Base-by-base conservation (phyloP, 148 eudicot species). In the Rheum nobile region DNA sequence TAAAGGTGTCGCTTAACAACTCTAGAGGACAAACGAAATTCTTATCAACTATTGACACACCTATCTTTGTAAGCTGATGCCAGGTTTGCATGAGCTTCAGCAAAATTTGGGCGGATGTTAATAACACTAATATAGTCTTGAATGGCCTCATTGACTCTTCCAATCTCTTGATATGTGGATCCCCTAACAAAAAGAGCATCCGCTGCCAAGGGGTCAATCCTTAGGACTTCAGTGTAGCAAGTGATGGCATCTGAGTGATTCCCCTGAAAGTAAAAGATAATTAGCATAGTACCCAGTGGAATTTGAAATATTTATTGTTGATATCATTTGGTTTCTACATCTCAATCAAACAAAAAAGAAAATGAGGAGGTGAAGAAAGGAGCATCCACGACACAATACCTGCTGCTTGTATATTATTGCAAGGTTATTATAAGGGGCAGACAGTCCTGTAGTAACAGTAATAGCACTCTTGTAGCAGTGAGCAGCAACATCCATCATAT, bases 61-160 rank as follows among this genome's bases (percentile, higher is more conserved):
- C 98, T 94, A 79, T 94, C 97, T 72, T 91, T 95, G 46, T 91
- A 92, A 75, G 96, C 99, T 73, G 97, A 95, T 73, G 99, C 99
- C 82, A 95, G 77, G 84, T 91, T 91, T 71, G 96, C 97, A 85
- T 91, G 99, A 84, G 97, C 97, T 82, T 95, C 99, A 65, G 99
- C 96, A 97, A 91, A 88, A 78, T 84, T 75, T 75, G 99, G 99
- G 13, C 99, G 89, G 54, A 87, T 83, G 39, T 83, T 79, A 79
- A 95, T 90, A 44, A 97, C 99, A 85, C 80, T 86, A 37, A 75
- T 43, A 77, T 95, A 95, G 63, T 95, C 99, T 77, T 95, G 99
- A 79, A 95, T 92, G 71, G 99, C 97, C 80, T 95, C 97, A 83
- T 73, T 95, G 29, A 90, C 90, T 78, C 96, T 90, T 73, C 99